phyloP scores from a whole-genome alignment of 1,284 basidiomycete genomes.

The Cryptococcus sp. region DNA sequence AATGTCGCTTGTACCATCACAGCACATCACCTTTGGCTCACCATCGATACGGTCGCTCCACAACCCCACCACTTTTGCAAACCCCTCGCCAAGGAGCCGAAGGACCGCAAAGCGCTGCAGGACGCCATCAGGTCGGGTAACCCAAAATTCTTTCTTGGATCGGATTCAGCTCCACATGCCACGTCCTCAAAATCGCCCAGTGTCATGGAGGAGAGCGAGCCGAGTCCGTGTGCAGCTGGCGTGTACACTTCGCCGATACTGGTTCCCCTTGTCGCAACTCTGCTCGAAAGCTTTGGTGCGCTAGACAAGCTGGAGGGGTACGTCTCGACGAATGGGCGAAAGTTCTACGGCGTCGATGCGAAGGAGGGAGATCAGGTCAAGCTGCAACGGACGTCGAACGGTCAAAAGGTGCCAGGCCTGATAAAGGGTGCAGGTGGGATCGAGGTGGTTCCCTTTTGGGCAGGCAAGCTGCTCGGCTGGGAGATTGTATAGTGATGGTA shows the following conservation, averaged over 20 bases:
- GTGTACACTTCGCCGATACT: conserved; percentile 88
- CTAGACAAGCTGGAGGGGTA: conserved; percentile 73
- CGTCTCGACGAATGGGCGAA: conserved; percentile 67
- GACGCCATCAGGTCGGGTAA: conserved; percentile 79
- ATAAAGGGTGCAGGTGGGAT: conserved; percentile 54
- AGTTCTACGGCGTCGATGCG: conserved; percentile 62
- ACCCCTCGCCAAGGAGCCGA: conserved; percentile 93
- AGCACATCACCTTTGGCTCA: conserved; percentile 89
- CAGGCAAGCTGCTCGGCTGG: conserved; percentile 78
- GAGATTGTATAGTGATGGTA: conserved; percentile 52
- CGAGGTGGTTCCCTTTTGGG: conserved; percentile 84
- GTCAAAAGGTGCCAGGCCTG: conserved; percentile 51
- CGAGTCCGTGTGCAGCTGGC: conserved; percentile 80
- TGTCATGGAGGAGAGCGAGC: conserved; percentile 23
- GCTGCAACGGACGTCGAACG: conserved; percentile 41
- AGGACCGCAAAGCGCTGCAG: conserved; percentile 79
- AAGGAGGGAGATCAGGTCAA: conserved; percentile 41
- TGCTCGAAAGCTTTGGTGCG: conserved; percentile 80
- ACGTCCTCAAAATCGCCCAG: conserved; percentile 67
- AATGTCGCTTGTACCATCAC: conserved; percentile 98
- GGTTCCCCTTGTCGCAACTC: conserved; percentile 70
- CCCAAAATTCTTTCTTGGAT: conserved; percentile 94
- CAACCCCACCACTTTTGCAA: conserved; percentile 97
- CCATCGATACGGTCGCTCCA: conserved; percentile 95
- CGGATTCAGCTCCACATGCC: conserved; percentile 93